Percentiles rank a stretch among this genome's conserved stretches.
Evolutionary conservation across 2,329 filamentous ascomycete species (phyloP).

Genomic region (Diaporthe sp.): DNA sequence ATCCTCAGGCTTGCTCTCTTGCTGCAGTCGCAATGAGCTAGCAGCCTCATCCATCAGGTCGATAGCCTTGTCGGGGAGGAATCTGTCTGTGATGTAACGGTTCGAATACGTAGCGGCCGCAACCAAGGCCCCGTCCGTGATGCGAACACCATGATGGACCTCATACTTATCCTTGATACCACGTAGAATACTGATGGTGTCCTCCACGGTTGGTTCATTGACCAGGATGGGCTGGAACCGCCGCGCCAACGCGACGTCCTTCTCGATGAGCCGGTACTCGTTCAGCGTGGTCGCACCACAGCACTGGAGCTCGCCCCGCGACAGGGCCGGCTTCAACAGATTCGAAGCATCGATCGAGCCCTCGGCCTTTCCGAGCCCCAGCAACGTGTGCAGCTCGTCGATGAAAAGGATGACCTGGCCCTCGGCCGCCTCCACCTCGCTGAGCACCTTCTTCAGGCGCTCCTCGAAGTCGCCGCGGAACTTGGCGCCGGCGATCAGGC

Average conservation of each 20-base stretch:
- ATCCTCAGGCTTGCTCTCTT: conserved; percentile 96
- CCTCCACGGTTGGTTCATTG: conserved; percentile 90
- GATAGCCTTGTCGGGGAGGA: conserved; percentile 96
- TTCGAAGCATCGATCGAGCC: conserved; percentile 98
- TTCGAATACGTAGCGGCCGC: conserved; percentile 94
- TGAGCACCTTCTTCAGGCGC: conserved; percentile 88
- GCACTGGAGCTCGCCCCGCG: conserved; percentile 92
- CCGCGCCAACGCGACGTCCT: conserved; percentile 92
- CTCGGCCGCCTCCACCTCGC: conserved; percentile 89
- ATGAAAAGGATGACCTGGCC: conserved; percentile 95
- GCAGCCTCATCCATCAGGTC: conserved; percentile 97
- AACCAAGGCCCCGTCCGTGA: conserved; percentile 92
- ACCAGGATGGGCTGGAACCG: conserved; percentile 96
- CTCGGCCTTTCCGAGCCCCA: conserved; percentile 94
- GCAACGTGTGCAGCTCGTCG: conserved; percentile 91
- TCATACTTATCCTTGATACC: conserved; percentile 99
- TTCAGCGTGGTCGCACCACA: conserved; percentile 94
- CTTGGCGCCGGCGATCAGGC: conserved; percentile 94
- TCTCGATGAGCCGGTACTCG: conserved; percentile 95
- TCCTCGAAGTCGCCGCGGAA: conserved; percentile 98
- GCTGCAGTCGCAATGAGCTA: conserved; percentile 88
- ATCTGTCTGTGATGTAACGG: conserved; percentile 95
- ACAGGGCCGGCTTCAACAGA: conserved; percentile 92
- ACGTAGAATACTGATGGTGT: conserved; percentile 94
- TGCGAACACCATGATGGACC: conserved; percentile 95